phyloP scores from a whole-genome alignment of 108 stramenopile species.

The Bacterosira constricta region DNA sequence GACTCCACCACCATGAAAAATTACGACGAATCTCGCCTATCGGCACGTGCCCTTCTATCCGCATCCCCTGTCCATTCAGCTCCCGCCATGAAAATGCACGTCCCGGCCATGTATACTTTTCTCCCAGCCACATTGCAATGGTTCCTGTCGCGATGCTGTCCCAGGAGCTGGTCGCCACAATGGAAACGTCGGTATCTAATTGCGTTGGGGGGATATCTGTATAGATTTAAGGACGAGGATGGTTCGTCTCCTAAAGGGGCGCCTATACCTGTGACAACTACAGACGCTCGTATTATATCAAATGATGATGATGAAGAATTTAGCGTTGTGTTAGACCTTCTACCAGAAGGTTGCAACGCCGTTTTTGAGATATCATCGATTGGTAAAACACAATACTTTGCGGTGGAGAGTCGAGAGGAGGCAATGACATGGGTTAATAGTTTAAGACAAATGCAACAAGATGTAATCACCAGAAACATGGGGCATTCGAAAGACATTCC shows the following conservation, averaged over 20 bases:
- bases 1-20: neutral
- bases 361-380: constrained; percentile 63
- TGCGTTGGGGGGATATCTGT: constrained; percentile 75
- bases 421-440: constrained; percentile 69
- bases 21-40: constrained; percentile 48
- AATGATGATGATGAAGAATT: neutral
- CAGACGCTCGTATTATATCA: constrained; percentile 33
- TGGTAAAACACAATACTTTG: constrained; percentile 71
- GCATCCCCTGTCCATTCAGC: constrained; percentile 70
- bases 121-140: constrained; percentile 56
- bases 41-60: constrained; percentile 53
- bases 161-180: constrained; percentile 52
- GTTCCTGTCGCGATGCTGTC: constrained; percentile 43
- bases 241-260: constrained; percentile 63
- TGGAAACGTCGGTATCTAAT: constrained; percentile 80
- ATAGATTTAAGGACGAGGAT: constrained; percentile 66
- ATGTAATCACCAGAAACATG: constrained; percentile 69
- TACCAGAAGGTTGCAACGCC: constrained; percentile 51
- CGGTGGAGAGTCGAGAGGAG: constrained; percentile 63
- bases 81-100: constrained; percentile 65
- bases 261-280: constrained; percentile 57
- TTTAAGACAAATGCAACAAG: constrained; percentile 63
- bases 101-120: constrained; percentile 63
- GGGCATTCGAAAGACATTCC: constrained; percentile 72
- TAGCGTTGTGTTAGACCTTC: constrained; percentile 10